These are phyloP conservation scores for Furcasterigmium sp. DNA, from an alignment of 2,329 filamentous ascomycete genomes.

Conservation along the genomic window DNA sequence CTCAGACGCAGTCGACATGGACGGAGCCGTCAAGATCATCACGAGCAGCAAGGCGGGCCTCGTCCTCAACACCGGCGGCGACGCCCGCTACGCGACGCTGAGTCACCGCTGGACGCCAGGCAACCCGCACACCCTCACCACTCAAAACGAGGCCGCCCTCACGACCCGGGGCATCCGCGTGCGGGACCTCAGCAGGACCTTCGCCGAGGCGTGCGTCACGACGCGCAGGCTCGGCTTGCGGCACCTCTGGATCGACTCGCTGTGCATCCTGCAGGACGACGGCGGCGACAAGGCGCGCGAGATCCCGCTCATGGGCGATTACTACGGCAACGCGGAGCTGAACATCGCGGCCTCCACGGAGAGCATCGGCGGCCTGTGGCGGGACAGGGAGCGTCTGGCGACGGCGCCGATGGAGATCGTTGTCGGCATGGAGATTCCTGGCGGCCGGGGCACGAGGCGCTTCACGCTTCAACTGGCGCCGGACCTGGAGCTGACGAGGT, in stretches of 20 bases:
- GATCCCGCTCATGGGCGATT: conserved; percentile 8
- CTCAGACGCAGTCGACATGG: no score
- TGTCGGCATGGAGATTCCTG: no score
- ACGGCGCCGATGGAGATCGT: no score
- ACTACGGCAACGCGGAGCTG: conserved; percentile 9
- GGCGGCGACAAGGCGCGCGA: conserved; percentile 11
- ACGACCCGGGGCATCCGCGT: background rate
- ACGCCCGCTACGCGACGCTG: conserved; percentile 4
- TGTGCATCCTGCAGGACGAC: conserved; percentile 15
- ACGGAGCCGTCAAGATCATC: no score
- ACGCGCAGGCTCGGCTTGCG: conserved; percentile 8
- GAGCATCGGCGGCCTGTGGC: conserved; percentile 1
- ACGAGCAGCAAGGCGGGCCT: no score
- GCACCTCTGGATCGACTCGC: conserved; percentile 14
- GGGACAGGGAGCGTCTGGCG: background rate
- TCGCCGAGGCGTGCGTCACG: conserved; percentile 10
- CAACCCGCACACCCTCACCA: background rate
- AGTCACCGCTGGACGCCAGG: conserved; percentile 15
- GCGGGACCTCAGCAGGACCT: conserved; percentile 8
- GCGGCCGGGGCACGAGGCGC: no score
- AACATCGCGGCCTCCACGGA: conserved; percentile 10
- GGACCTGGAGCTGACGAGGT: background rate
- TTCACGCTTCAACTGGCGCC: background rate
- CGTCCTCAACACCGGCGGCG: no score
- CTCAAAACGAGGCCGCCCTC: conserved; percentile 3